Evolutionary conservation across 352 stramenopile species (phyloP).

Genomic region (Pythium phragmiticola): DNA sequence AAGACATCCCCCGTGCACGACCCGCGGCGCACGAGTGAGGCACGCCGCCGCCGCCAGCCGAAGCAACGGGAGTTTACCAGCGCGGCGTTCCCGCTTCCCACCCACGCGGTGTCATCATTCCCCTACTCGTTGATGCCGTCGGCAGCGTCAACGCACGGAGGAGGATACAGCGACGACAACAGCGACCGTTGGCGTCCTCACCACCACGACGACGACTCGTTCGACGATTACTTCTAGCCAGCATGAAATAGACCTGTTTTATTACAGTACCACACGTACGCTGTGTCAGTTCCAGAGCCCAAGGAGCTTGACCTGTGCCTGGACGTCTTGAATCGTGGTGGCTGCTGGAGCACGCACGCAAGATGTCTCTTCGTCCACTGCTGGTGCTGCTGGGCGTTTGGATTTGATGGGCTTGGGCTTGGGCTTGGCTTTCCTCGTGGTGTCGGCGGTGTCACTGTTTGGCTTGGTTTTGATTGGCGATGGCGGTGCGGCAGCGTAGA

Average conservation of each 20-base stretch:
- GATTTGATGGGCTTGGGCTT: slow-evolving; percentile 6
- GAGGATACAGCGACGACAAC: background rate
- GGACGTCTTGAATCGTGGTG: slow-evolving; percentile 25
- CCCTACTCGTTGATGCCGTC: slow-evolving; percentile 19
- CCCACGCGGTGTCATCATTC: slow-evolving; percentile 8
- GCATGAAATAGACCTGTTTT: background rate
- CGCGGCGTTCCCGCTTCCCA: slow-evolving; percentile 6
- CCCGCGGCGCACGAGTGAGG: background rate
- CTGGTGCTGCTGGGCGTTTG: background rate
- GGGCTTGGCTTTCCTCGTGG: background rate
- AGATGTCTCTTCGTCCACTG: background rate
- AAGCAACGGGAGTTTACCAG: background rate
- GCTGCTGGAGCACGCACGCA: slow-evolving; percentile 2
- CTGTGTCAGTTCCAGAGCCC: slow-evolving; percentile 25
- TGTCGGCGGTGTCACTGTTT: background rate
- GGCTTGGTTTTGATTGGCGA: background rate
- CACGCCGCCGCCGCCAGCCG: background rate
- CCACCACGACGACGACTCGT: slow-evolving; percentile 6
- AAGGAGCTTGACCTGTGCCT: slow-evolving; percentile 24
- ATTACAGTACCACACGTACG: background rate
- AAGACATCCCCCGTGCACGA: slow-evolving; percentile 25
- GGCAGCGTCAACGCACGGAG: background rate
- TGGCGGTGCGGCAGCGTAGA: slow-evolving; percentile 14
- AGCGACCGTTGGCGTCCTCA: background rate
- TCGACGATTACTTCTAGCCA: slow-evolving; percentile 22